phyloP scores from a whole-genome alignment of 495 filamentous ascomycete species.

The Venustampulla echinocandica region DNA sequence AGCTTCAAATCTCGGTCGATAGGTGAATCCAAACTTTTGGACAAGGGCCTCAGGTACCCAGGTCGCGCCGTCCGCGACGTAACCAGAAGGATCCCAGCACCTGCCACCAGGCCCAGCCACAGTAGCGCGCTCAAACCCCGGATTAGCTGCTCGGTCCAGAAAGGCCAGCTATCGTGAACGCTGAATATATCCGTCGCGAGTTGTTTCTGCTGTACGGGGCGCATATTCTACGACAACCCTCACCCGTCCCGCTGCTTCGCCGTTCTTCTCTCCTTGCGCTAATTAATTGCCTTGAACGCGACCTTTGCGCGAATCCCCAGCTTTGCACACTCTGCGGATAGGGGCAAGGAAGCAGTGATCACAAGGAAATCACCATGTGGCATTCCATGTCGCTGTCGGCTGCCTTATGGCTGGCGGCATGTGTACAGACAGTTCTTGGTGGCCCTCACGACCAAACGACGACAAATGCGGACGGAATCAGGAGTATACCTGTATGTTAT shows the following conservation, averaged over 20 bases:
- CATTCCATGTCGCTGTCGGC: constrained; percentile 39
- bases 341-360: not conserved
- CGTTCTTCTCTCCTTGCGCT: not conserved
- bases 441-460: constrained; percentile 18
- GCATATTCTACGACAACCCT: too few species aligned
- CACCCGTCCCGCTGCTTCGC: not conserved
- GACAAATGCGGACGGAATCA: constrained; percentile 40
- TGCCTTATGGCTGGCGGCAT: constrained; percentile 44
- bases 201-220: too few species aligned
- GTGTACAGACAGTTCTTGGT: constrained; percentile 30
- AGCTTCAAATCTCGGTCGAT: too few species aligned
- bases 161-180: constrained; percentile 24
- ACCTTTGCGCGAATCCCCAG: not conserved
- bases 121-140: constrained; percentile 3
- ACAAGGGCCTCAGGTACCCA: too few species aligned
- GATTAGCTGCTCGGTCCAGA: constrained; percentile 4
- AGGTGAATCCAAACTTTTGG: too few species aligned
- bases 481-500: constrained; percentile 45
- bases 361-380: constrained; percentile 33
- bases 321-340: too few species aligned
- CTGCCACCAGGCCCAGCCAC: not conserved
- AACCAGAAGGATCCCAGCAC: not conserved
- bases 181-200: too few species aligned
- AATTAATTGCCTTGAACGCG: not conserved
- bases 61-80: too few species aligned